Percentiles rank a stretch among this genome's conserved stretches.
Evolutionary conservation across 2,329 filamentous ascomycete genomes (phyloP).

Genomic region (Fusarium sp.): DNA sequence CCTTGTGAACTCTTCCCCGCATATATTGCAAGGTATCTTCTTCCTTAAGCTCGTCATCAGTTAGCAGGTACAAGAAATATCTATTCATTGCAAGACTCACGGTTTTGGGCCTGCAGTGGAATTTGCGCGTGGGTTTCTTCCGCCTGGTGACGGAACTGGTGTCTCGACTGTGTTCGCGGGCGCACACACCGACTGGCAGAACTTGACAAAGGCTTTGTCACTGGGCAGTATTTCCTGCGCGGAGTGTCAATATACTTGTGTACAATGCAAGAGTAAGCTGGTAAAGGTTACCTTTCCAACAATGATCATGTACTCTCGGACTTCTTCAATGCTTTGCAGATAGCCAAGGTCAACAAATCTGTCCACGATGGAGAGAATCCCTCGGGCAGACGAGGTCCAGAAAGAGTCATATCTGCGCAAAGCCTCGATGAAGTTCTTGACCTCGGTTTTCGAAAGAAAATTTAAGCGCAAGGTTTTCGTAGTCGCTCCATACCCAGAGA

Average conservation of each 20-base stretch:
- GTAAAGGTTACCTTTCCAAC: background rate
- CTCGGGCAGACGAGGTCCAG: too few relatives aligned
- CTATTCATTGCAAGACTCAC: accelerated
- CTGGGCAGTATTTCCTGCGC: background rate
- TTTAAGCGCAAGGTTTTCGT: too few relatives aligned
- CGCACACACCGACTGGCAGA: background rate
- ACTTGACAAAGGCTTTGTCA: accelerated
- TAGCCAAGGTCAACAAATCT: background rate
- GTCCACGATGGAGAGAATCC: background rate
- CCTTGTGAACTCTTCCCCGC: background rate
- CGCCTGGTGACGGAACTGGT: accelerated
- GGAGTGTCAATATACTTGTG: accelerated
- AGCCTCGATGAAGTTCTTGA: too few relatives aligned
- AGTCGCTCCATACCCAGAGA: too few relatives aligned
- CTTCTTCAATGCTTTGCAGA: background rate
- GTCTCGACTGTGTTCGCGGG: accelerated
- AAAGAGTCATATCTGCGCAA: too few relatives aligned
- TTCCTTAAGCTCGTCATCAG: accelerated
- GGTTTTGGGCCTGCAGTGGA: accelerated
- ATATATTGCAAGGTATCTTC: accelerated
- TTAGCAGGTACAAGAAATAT: background rate
- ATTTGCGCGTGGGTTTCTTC: accelerated
- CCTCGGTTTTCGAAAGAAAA: too few relatives aligned
- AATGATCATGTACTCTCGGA: background rate
- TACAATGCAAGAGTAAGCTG: accelerated